Conservation (phyloP, 805 yeast genomes). For the Saccharomycodes ludwigii region DNA sequence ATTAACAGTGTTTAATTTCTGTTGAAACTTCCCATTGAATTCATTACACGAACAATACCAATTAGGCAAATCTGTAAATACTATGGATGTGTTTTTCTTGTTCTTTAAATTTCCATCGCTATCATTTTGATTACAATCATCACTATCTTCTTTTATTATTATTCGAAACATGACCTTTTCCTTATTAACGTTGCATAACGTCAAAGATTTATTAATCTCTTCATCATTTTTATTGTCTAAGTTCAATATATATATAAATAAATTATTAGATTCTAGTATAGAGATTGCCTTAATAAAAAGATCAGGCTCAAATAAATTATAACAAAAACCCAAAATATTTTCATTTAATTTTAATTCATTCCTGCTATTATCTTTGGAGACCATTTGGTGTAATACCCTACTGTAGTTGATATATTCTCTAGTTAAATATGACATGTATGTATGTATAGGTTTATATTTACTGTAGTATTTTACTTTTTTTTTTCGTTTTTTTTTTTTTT, state of each 20-base stretch:
- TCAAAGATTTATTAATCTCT: no score
- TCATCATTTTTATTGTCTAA: no score
- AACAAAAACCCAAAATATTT: constrained; percentile 19
- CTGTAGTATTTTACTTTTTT: no score
- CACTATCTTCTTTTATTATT: constrained; percentile 14
- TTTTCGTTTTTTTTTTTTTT: no score
- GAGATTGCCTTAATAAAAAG: constrained; percentile 23
- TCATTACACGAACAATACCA: constrained; percentile 26
- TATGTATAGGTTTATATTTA: no score
- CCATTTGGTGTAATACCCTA: constrained; percentile 12
- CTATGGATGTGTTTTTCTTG: constrained; percentile 8
- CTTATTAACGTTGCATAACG: no score
- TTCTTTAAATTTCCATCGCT: no score
- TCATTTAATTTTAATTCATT: no score
- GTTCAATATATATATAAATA: constrained; percentile 21
- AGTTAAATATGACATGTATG: no score
- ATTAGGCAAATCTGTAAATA: constrained; percentile 15
- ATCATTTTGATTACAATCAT: no score
- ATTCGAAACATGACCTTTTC: constrained; percentile 15
- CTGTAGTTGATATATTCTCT: constrained; percentile 13
- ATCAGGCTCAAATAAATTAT: constrained; percentile 21
- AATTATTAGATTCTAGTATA: constrained; percentile 20
- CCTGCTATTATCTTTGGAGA: constrained; percentile 5
- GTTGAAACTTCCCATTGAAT: constrained; percentile 13
- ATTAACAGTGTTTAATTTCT: constrained; percentile 6